phyloP scores from a whole-genome alignment of 2,329 filamentous ascomycete species.

The Ophiosphaerella herpotricha region DNA sequence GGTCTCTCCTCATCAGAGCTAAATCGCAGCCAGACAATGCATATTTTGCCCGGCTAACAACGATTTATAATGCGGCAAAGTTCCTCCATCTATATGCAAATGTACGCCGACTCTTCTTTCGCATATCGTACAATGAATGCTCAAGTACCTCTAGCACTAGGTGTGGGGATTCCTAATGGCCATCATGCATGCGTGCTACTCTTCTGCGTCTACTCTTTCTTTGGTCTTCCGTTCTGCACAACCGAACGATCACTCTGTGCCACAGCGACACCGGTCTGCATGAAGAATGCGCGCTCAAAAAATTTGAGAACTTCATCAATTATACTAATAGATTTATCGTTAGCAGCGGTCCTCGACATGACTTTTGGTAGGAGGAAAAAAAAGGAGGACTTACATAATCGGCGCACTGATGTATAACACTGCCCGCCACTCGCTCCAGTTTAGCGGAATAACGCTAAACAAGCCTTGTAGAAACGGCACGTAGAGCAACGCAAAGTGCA shows the following conservation, averaged over 20 bases:
- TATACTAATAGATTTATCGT: constrained; percentile 56
- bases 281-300: constrained; percentile 60
- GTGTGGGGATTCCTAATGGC: neutral
- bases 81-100: neutral
- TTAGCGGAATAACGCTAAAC: constrained; percentile 88
- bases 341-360: constrained; percentile 10
- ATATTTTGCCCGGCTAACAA: neutral
- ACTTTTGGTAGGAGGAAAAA: neutral
- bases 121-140: neutral
- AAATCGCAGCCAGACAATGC: no score
- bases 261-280: constrained; percentile 25
- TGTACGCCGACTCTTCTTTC: neutral
- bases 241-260: constrained; percentile 8
- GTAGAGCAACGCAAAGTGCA: constrained; percentile 95
- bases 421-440: constrained; percentile 88
- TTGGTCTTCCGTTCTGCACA: constrained; percentile 32
- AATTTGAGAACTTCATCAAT: constrained; percentile 86
- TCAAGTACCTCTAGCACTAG: no score
- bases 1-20: no score
- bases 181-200: neutral
- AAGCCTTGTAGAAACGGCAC: constrained; percentile 83
- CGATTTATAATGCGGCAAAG: neutral
- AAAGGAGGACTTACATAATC: constrained; percentile 73
- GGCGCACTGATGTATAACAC: constrained; percentile 86
- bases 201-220: constrained; percentile 29